Evolutionary conservation across 192 early-diverging fungal genomes (phyloP).

Genomic region (Endogone sp.): DNA sequence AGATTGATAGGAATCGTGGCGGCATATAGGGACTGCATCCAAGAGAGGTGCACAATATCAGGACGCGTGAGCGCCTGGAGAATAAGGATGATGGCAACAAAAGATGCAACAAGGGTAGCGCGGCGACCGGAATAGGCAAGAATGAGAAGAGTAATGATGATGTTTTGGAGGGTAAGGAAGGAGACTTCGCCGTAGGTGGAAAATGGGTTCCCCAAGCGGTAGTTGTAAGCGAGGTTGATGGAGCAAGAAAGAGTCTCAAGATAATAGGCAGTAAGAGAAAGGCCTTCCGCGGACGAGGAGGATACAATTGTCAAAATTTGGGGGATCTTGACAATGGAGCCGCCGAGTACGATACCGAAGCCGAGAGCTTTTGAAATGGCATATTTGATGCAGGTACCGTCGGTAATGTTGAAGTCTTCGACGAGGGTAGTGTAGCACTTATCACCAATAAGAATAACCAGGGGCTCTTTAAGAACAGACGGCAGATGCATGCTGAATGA

Average conservation of each 20-base stretch:
- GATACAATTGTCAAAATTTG: conserved; percentile 90
- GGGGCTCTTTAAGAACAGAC: conserved; percentile 55
- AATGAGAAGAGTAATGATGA: conserved; percentile 70
- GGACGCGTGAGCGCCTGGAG: conserved; percentile 50
- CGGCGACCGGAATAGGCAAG: conserved; percentile 48
- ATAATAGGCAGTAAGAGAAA: conserved; percentile 74
- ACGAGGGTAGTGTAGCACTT: conserved; percentile 73
- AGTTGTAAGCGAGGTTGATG: conserved; percentile 87
- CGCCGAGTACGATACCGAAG: conserved; percentile 88
- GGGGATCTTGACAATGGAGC: conserved; percentile 91
- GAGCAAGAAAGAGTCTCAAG: conserved; percentile 81
- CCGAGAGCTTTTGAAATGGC: conserved; percentile 88
- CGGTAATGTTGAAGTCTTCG: conserved; percentile 62
- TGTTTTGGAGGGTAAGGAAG: conserved; percentile 86
- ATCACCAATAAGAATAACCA: conserved; percentile 73
- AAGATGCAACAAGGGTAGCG: conserved; percentile 38
- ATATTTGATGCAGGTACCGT: conserved; percentile 75
- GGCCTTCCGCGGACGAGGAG: conserved; percentile 66
- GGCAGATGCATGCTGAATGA: conserved; percentile 57
- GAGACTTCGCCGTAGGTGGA: conserved; percentile 82
- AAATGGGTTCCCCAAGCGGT: conserved; percentile 79
- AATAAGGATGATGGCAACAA: conserved; percentile 24
- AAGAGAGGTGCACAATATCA: conserved; percentile 31
- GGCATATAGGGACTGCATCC: conserved; percentile 65
- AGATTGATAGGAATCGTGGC: conserved; percentile 76